Conservation (phyloP, 306 rosid genomes). For the Fagus crenata region DNA sequence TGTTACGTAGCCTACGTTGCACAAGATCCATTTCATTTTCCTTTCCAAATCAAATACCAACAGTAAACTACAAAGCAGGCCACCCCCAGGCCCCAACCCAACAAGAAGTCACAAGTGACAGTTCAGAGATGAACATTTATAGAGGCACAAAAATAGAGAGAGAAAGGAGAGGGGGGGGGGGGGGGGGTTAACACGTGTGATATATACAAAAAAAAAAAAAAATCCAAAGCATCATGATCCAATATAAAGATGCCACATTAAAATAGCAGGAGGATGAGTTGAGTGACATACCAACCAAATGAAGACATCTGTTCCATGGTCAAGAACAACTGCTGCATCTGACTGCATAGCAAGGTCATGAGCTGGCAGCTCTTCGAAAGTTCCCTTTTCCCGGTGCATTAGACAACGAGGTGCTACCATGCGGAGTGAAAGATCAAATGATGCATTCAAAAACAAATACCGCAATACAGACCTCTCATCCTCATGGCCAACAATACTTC, state of each 20-base stretch:
- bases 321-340: conserved; percentile 92
- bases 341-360: conserved; percentile 97
- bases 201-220: not conserved
- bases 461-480: conserved; percentile 92
- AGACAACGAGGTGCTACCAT: conserved; percentile 95
- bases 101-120: not conserved
- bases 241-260: conserved; percentile 11
- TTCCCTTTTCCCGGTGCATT: conserved; percentile 92
- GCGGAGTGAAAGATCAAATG: conserved; percentile 86
- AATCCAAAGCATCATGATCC: not conserved
- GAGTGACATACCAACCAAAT: conserved; percentile 82
- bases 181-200: not conserved
- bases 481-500: conserved; percentile 92
- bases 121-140: no score
- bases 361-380: conserved; percentile 91
- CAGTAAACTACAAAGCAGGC: not conserved
- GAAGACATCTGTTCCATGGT: conserved; percentile 90
- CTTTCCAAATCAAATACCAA: not conserved
- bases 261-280: conserved; percentile 4
- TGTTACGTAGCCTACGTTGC: not conserved
- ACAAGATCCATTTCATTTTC: not conserved
- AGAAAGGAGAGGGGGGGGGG: not conserved
- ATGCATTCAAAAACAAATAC: conserved; percentile 82
- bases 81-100: not conserved
- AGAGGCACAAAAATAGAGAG: not conserved